A percentile compares a stretch with the other conserved stretches of the same genome.
Evolutionary conservation across 352 stramenopile genomes (phyloP).

Genomic region (Phytophthora podocarpi): DNA sequence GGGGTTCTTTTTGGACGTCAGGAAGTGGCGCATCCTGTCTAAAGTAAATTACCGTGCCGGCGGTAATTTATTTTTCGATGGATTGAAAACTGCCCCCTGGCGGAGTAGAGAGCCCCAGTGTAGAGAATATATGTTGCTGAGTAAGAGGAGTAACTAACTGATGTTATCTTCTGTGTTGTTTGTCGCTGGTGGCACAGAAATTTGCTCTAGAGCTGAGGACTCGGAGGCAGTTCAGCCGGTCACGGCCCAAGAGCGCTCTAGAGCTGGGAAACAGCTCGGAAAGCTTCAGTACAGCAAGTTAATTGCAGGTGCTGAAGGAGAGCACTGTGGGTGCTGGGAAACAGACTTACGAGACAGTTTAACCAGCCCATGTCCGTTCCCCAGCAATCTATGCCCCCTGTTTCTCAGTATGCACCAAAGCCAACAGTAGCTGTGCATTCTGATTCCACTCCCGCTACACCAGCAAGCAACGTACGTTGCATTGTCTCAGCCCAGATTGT

Average conservation of each 20-base stretch:
- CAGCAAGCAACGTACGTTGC: conserved; percentile 37
- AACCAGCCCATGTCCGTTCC: conserved; percentile 60
- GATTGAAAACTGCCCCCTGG: not conserved
- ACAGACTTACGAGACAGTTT: conserved; percentile 8
- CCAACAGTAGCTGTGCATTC: conserved; percentile 40
- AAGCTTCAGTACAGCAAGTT: not conserved
- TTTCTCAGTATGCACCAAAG: conserved; percentile 73
- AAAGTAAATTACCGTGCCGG: conserved; percentile 32
- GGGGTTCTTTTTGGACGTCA: conserved; percentile 4
- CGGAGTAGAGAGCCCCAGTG: not conserved
- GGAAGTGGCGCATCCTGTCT: not conserved
- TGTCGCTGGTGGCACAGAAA: conserved; percentile 12
- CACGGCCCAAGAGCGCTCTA: not conserved
- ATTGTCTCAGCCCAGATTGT: not conserved
- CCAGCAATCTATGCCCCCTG: conserved; percentile 73
- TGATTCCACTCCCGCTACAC: conserved; percentile 38
- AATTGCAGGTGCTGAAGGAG: conserved; percentile 12
- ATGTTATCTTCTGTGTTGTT: not conserved
- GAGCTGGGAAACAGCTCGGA: conserved; percentile 5
- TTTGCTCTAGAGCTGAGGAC: conserved; percentile 9
- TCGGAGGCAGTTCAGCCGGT: not conserved
- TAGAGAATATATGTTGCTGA: conserved; percentile 18
- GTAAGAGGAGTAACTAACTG: conserved; percentile 13
- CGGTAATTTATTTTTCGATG: conserved; percentile 39
- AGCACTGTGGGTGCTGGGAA: conserved; percentile 1